Evolutionary conservation across 805 yeast genomes (phyloP).

Genomic region (Alloascoidea africana): DNA sequence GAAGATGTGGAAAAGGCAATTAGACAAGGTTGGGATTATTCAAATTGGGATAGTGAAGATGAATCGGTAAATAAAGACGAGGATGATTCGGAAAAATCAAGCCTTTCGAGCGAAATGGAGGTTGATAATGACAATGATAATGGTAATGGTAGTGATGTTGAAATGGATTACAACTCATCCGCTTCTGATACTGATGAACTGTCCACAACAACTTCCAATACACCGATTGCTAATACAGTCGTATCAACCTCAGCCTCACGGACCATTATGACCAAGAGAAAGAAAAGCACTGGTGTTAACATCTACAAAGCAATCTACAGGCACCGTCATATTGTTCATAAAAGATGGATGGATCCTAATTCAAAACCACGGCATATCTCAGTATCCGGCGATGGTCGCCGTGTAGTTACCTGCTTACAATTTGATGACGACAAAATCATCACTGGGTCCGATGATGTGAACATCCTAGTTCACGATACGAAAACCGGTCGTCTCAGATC

Average conservation of each 20-base stretch:
- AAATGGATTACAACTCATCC: too few species aligned
- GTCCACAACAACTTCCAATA: too few species aligned
- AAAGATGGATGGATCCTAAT: slow-evolving; percentile 69
- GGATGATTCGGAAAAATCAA: background rate
- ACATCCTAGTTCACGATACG: slow-evolving; percentile 70
- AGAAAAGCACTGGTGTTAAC: slow-evolving; percentile 14
- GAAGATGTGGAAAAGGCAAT: slow-evolving; percentile 28
- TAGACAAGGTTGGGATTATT: slow-evolving; percentile 9
- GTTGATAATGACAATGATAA: too few species aligned
- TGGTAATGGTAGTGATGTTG: background rate
- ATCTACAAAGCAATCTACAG: slow-evolving; percentile 42
- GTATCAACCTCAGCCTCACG: too few species aligned
- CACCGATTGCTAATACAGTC: too few species aligned
- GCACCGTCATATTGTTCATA: slow-evolving; percentile 37
- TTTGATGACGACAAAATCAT: slow-evolving; percentile 83
- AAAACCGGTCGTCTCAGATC: slow-evolving; percentile 47
- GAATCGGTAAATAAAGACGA: too few species aligned
- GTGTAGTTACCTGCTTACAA: slow-evolving; percentile 90
- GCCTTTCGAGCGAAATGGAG: too few species aligned
- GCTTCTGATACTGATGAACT: too few species aligned
- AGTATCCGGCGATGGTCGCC: slow-evolving; percentile 53
- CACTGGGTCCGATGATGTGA: slow-evolving; percentile 83
- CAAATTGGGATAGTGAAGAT: too few species aligned
- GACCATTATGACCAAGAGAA: background rate
- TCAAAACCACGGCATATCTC: slow-evolving; percentile 51